Evolutionary conservation across 495 filamentous ascomycete species (phyloP).

Genomic region (Astrothelium subdiscretum): DNA sequence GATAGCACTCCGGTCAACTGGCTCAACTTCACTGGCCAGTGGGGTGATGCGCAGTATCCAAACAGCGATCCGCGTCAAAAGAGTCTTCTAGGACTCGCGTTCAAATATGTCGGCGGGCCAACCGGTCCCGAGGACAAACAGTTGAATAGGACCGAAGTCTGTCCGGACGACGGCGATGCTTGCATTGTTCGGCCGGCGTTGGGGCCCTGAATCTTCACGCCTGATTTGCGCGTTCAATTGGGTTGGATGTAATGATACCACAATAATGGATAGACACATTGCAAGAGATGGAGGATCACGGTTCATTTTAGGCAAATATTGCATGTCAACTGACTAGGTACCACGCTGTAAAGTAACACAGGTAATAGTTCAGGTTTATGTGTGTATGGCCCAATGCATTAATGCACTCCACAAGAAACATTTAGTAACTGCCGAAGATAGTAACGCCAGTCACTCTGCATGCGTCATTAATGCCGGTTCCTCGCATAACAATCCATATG

Average conservation of each 20-base stretch:
- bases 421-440: background rate
- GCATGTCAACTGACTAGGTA: background rate
- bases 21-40: constrained; percentile 18
- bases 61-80: constrained; percentile 15
- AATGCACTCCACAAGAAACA: background rate
- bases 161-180: constrained; percentile 5
- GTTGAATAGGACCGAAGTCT: constrained; percentile 13
- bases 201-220: background rate
- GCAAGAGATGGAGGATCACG: background rate
- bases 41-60: constrained; percentile 23
- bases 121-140: constrained; percentile 16
- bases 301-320: background rate
- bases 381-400: background rate
- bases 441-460: background rate
- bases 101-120: constrained; percentile 12
- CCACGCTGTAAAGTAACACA: background rate
- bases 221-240: background rate
- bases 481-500: background rate
- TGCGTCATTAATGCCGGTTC: background rate
- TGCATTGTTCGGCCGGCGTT: constrained; percentile 1
- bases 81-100: constrained; percentile 7
- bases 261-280: background rate
- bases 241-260: background rate
- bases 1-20: constrained; percentile 15
- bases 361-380: background rate